Evolutionary conservation across 352 stramenopile species (phyloP).

Genomic region (Hyaloperonospora arabidopsidis): DNA sequence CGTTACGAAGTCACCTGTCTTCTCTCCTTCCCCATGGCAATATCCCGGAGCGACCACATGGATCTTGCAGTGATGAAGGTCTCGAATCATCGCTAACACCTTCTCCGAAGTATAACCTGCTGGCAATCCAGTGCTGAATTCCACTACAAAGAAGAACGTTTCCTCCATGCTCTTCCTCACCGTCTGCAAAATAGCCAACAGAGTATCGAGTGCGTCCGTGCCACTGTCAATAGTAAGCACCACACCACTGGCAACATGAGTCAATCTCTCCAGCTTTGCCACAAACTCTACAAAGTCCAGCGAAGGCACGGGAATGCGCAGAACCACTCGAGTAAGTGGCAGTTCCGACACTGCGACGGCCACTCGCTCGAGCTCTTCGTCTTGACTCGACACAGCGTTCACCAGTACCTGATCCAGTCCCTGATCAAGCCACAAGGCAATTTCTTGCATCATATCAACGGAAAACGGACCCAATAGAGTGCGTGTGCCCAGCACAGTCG

Average conservation of each 20-base stretch:
- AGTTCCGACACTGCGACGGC: slow-evolving; percentile 57
- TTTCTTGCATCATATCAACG: slow-evolving; percentile 41
- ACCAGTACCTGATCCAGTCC: slow-evolving; percentile 51
- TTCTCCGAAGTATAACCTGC: slow-evolving; percentile 12
- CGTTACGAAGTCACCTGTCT: slow-evolving; percentile 10
- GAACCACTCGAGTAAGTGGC: slow-evolving; percentile 47
- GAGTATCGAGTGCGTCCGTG: slow-evolving; percentile 15
- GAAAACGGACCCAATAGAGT: slow-evolving; percentile 57
- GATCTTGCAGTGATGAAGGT: slow-evolving; percentile 56
- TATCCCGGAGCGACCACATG: slow-evolving; percentile 39
- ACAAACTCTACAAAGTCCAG: slow-evolving; percentile 25
- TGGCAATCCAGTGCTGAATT: slow-evolving; percentile 23
- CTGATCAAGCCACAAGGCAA: slow-evolving; percentile 62
- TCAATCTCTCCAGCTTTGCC: slow-evolving; percentile 36
- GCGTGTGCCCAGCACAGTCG: slow-evolving; percentile 36
- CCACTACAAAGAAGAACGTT: slow-evolving; percentile 45
- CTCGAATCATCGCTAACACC: slow-evolving; percentile 38
- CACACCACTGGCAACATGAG: slow-evolving; percentile 31
- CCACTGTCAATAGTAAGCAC: slow-evolving; percentile 32
- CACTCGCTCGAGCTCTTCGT: slow-evolving; percentile 42
- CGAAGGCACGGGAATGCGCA: slow-evolving; percentile 40
- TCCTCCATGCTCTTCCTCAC: slow-evolving; percentile 42
- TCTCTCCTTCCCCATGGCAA: slow-evolving; percentile 23
- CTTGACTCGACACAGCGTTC: slow-evolving; percentile 33
- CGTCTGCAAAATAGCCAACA: slow-evolving; percentile 28